Evolutionary conservation across 306 rosid genomes (phyloP).

Genomic region (Senna siamea): DNA sequence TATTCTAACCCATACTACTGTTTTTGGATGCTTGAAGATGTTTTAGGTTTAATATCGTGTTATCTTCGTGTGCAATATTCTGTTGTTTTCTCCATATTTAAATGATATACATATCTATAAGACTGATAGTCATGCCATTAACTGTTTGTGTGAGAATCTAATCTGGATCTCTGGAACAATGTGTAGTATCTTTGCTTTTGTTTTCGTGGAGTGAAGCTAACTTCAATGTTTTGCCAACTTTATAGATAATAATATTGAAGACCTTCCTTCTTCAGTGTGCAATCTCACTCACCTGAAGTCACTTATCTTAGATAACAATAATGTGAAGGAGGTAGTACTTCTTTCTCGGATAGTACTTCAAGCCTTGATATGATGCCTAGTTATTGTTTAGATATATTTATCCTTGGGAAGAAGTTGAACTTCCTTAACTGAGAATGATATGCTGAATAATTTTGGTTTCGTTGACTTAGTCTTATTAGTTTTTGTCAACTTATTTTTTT

Average conservation of each 20-base stretch:
- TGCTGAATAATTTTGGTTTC: slow-evolving; percentile 17
- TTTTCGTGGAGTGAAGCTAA: slow-evolving; percentile 34
- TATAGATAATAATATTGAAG: slow-evolving; percentile 89
- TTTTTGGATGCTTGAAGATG: not conserved
- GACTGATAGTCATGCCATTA: slow-evolving; percentile 25
- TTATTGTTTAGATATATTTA: slow-evolving; percentile 10
- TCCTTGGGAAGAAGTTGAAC: not conserved
- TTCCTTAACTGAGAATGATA: slow-evolving; percentile 10
- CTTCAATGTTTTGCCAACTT: slow-evolving; percentile 26
- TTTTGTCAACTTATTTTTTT: not conserved
- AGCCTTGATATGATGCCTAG: not conserved
- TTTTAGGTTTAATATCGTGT: not conserved
- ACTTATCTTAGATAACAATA: slow-evolving; percentile 79
- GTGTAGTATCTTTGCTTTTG: slow-evolving; percentile 20
- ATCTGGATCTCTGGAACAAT: slow-evolving; percentile 26
- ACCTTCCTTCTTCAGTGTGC: slow-evolving; percentile 85
- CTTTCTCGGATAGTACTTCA: not conserved
- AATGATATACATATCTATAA: slow-evolving; percentile 9
- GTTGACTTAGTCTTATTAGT: not conserved
- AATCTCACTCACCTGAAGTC: slow-evolving; percentile 87
- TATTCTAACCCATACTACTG: too few relatives aligned
- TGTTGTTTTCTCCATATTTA: not conserved
- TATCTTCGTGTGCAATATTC: not conserved
- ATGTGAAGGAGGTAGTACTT: slow-evolving; percentile 73
- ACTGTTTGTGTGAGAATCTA: slow-evolving; percentile 20